These are phyloP conservation scores for Pythium guiyangense DNA, from an alignment of 352 stramenopile genomes.

Conservation along the genomic window DNA sequence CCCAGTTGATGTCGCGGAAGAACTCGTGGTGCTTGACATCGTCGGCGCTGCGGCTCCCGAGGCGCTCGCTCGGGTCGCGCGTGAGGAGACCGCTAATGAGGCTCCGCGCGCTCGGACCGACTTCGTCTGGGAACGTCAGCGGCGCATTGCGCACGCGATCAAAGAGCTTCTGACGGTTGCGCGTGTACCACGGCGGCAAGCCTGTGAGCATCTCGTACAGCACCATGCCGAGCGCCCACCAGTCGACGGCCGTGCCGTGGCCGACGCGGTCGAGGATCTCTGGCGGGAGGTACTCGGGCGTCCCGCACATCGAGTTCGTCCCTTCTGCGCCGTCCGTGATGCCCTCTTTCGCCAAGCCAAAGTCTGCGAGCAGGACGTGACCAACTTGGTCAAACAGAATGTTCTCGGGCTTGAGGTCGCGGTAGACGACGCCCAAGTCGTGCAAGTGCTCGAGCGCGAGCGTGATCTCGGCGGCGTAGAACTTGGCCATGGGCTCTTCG, in stretches of 20 bases:
- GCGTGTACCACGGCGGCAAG: conserved; percentile 90
- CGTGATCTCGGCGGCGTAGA: conserved; percentile 91
- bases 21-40: conserved; percentile 86
- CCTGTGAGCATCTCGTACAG: conserved; percentile 94
- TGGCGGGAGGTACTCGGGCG: conserved; percentile 90
- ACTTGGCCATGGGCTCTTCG: conserved; percentile 79
- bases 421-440: conserved; percentile 85
- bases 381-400: conserved; percentile 78
- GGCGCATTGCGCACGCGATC: conserved; percentile 85
- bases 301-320: conserved; percentile 89
- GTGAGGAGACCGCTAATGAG: conserved; percentile 83
- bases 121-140: conserved; percentile 86
- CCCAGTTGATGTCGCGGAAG: conserved; percentile 79
- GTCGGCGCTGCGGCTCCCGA: conserved; percentile 71
- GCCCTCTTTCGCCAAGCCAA: conserved; percentile 85
- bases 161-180: conserved; percentile 91
- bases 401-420: conserved; percentile 86
- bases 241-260: conserved; percentile 90
- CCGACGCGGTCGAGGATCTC: conserved; percentile 89
- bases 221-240: conserved; percentile 91
- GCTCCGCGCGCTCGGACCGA: conserved; percentile 60
- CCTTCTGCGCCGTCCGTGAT: conserved; percentile 80
- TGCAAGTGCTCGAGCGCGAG: conserved; percentile 88
- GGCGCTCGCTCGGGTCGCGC: conserved; percentile 71
- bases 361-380: conserved; percentile 80